Base-by-base conservation (phyloP, 140 eudicot species). In the Anethum foeniculum region DNA sequence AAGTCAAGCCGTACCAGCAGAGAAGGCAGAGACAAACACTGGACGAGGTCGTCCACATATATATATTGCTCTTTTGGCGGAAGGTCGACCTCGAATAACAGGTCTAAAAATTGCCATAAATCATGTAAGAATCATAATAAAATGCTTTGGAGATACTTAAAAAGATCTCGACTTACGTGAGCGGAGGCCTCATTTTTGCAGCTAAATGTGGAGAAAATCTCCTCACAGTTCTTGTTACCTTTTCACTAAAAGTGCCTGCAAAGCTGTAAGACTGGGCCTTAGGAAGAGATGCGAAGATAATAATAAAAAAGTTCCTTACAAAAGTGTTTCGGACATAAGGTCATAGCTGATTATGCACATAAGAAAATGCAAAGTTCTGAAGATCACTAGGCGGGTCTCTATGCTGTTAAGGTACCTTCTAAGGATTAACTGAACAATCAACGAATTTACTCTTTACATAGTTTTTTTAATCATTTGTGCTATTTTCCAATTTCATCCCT, bases 171-270 rank as follows among this genome's bases (percentile, higher is more conserved):
- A 81, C 97, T 88, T 84, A 95, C 99, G 96, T 87, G 32, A 80
- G 89, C n/a, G 97, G 92, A 74, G 96, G 97, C 84, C 99, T 95
- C 99, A 92, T 92, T 84, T 95, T 95, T 74, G 99, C 99, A 71
- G 99, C 99, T 83, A 95, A 75, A 86, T 91, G 97, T 27, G 99
- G 97, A 81, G 97, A 92, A 85, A 90, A 85, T 81, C 88, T 88
- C 82, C 99, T 88, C 80, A 95, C 89, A 25, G 91, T 82, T 87
- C 97, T 89, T 77, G 99, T 90, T 46, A 87, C 97, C 82, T 92
- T 95, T 86, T 95, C 97, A 86, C 91, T 92, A 72, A 95, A 95
- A 80, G 99, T 88, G 69, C 97, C 92, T 84, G 97, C 97, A 87
- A 95, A 95, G 87, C 99, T 95, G 91, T 77, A 85, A 52, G 69